These are phyloP conservation scores for Ruellia speciosa DNA, from an alignment of 305 asterid genomes.

Conservation along the genomic window DNA sequence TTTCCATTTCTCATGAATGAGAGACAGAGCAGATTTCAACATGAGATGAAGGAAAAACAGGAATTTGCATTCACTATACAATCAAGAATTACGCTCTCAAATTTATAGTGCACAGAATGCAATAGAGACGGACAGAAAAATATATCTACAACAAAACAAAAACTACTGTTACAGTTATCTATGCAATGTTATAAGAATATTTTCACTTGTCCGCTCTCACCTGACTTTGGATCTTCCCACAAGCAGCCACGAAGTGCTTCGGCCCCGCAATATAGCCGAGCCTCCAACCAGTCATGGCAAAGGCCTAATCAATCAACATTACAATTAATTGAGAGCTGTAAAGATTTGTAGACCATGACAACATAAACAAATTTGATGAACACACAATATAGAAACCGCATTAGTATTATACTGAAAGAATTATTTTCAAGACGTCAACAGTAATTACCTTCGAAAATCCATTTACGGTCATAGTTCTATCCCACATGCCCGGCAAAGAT, in stretches of 20 bases:
- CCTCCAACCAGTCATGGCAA: slow-evolving; percentile 99
- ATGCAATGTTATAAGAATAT: neutral
- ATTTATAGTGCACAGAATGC: too few relatives aligned
- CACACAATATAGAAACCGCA: neutral
- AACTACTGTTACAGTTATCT: too few relatives aligned
- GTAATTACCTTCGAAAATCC: slow-evolving; percentile 84
- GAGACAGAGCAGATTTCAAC: too few relatives aligned
- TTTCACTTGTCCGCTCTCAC: slow-evolving; percentile 23
- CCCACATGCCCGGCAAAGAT: slow-evolving; percentile 93
- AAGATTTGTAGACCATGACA: too few relatives aligned
- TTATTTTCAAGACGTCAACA: neutral
- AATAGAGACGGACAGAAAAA: too few relatives aligned
- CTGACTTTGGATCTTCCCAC: slow-evolving; percentile 94
- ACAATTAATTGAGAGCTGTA: neutral
- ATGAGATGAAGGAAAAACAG: too few relatives aligned
- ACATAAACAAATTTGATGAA: neutral
- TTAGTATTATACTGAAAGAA: neutral
- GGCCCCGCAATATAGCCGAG: slow-evolving; percentile 89
- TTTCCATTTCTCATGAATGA: too few relatives aligned
- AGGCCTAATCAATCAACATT: slow-evolving; percentile 45
- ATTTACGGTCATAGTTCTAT: slow-evolving; percentile 83
- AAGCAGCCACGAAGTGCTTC: slow-evolving; percentile 80
- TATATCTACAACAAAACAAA: too few relatives aligned
- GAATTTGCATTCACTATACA: too few relatives aligned
- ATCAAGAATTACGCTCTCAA: too few relatives aligned